phyloP scores from a whole-genome alignment of 2,329 filamentous ascomycete genomes.

The Aspergillus ochraceoroseus region DNA sequence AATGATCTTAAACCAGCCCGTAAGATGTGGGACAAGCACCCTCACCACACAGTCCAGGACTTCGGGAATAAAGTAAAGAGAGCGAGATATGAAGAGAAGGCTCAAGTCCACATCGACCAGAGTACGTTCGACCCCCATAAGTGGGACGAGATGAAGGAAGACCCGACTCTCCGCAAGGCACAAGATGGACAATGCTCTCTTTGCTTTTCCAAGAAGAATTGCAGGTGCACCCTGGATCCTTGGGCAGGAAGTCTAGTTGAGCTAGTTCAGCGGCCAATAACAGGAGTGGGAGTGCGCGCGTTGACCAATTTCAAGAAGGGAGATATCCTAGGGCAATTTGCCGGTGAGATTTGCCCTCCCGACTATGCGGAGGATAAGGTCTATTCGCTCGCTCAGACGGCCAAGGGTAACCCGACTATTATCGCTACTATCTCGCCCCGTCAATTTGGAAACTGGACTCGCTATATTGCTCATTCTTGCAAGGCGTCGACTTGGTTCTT shows the following conservation, averaged over 20 bases:
- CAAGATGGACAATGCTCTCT: slow-evolving; percentile 19
- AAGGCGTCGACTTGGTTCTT: slow-evolving; percentile 23
- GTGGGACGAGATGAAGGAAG: slow-evolving; percentile 1
- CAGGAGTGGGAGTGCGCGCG: slow-evolving; percentile 31
- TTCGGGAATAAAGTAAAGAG: slow-evolving; percentile 1
- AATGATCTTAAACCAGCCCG: neutral
- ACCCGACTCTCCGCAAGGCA: slow-evolving; percentile 18
- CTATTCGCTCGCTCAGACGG: slow-evolving; percentile 19
- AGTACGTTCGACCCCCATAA: slow-evolving; percentile 11
- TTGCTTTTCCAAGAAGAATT: slow-evolving; percentile 17
- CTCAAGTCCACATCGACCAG: slow-evolving; percentile 18
- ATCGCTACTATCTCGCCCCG: slow-evolving; percentile 19
- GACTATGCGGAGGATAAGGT: slow-evolving; percentile 10
- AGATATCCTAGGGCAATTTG: slow-evolving; percentile 18
- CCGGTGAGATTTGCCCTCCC: slow-evolving; percentile 22
- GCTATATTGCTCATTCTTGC: slow-evolving; percentile 39
- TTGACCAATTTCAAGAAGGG: slow-evolving; percentile 24
- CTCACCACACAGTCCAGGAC: slow-evolving; percentile 16
- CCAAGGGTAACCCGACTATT: neutral
- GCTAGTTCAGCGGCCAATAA: slow-evolving; percentile 26
- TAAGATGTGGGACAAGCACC: slow-evolving; percentile 13
- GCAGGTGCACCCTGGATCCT: slow-evolving; percentile 20
- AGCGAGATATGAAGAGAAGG: slow-evolving; percentile 9
- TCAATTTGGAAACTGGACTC: slow-evolving; percentile 32
- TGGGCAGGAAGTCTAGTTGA: slow-evolving; percentile 27